Conservation (phyloP, 345 rosid genomes). For the Orychophragmus violaceus region DNA sequence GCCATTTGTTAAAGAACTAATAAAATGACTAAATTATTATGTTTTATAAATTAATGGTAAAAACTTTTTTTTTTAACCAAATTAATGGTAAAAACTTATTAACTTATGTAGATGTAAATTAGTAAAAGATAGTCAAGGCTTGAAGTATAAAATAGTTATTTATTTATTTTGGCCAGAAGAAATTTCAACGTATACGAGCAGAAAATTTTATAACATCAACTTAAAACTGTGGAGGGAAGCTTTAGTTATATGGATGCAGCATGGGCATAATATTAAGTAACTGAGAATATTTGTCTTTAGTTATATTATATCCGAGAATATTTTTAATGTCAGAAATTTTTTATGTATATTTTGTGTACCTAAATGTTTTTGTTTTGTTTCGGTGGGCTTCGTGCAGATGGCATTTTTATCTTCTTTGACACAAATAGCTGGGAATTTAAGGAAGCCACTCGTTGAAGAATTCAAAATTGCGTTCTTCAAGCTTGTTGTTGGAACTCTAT, state of each 20-base stretch:
- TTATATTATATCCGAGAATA: neutral
- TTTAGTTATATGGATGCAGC: neutral
- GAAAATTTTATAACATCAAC: neutral
- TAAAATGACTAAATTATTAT: neutral
- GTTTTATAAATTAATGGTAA: neutral
- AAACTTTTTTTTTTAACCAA: neutral
- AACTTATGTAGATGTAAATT: neutral
- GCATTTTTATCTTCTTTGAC: conserved; percentile 52
- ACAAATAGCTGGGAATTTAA: conserved; percentile 47
- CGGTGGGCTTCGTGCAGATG: conserved; percentile 43
- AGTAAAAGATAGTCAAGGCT: neutral
- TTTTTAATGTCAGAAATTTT: neutral
- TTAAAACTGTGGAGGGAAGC: neutral
- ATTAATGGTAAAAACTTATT: neutral
- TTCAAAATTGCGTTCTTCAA: conserved; percentile 62
- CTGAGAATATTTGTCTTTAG: neutral
- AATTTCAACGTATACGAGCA: neutral
- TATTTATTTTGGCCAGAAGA: too few relatives aligned
- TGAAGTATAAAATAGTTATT: too few relatives aligned
- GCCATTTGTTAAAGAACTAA: neutral
- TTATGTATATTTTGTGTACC: too few relatives aligned
- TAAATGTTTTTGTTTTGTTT: neutral
- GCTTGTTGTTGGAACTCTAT: conserved; percentile 68
- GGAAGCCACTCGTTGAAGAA: conserved; percentile 26
- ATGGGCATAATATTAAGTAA: neutral